A percentile compares a stretch with the other conserved stretches of the same genome.
phyloP scores from a whole-genome alignment of 164 flowering plant species.

The Santalum album region DNA sequence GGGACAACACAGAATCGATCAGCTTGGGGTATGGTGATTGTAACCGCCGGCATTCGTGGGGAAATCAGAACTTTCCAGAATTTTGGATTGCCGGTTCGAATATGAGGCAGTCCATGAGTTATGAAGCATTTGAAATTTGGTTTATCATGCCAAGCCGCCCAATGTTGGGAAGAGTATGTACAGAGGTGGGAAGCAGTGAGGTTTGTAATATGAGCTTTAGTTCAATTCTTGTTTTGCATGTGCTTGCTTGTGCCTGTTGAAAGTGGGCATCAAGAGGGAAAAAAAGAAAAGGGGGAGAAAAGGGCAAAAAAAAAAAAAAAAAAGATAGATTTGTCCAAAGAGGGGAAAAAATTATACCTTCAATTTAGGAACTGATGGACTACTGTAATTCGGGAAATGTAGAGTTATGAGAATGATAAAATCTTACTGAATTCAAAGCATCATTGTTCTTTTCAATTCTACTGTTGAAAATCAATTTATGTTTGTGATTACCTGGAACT shows the following conservation, averaged over 20 bases:
- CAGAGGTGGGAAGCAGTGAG: conserved; percentile 26
- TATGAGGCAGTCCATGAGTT: conserved; percentile 17
- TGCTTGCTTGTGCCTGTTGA: conserved; percentile 17
- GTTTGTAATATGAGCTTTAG: conserved; percentile 42
- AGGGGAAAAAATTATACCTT: conserved; percentile 17
- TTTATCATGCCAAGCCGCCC: conserved; percentile 1
- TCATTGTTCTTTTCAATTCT: too few relatives aligned
- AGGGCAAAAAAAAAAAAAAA: conserved; percentile 3
- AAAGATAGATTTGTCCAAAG: neutral
- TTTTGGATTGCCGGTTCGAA: conserved; percentile 80
- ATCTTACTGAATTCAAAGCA: conserved; percentile 18
- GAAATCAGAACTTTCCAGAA: conserved; percentile 83
- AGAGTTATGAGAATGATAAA: conserved; percentile 29
- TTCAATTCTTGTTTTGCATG: conserved; percentile 17
- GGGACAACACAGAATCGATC: conserved; percentile 34
- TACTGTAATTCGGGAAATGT: conserved; percentile 31
- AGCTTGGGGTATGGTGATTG: conserved; percentile 92
- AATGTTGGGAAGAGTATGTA: conserved; percentile 16
- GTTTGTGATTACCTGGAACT: too few relatives aligned
- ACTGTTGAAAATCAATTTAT: too few relatives aligned
- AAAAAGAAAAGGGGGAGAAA: conserved; percentile 9
- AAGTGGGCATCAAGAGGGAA: conserved; percentile 7
- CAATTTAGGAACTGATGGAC: conserved; percentile 22
- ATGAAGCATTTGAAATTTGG: neutral
- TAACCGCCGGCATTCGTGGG: conserved; percentile 83